Evolutionary conservation across 306 rosid species (phyloP).

Genomic region (Lupinus albus): DNA sequence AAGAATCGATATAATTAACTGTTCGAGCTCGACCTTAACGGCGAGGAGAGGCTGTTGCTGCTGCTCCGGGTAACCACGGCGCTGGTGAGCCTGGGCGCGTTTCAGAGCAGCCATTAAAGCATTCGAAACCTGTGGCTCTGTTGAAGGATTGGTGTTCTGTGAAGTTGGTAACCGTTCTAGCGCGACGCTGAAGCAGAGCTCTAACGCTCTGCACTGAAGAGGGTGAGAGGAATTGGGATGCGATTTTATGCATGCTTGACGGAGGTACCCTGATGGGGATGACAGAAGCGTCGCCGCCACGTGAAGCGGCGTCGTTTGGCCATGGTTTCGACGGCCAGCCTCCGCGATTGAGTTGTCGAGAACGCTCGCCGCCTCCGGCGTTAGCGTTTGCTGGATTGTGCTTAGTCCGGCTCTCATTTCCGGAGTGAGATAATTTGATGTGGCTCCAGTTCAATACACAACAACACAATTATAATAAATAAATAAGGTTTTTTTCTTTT

Average conservation of each 20-base stretch:
- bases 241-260: slow-evolving; percentile 94
- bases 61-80: slow-evolving; percentile 94
- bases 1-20: slow-evolving; percentile 86
- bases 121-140: slow-evolving; percentile 89
- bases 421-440: background rate
- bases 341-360: slow-evolving; percentile 89
- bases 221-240: slow-evolving; percentile 97
- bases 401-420: slow-evolving; percentile 97
- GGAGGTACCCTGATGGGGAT: slow-evolving; percentile 77
- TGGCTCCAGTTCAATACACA: background rate
- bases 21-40: slow-evolving; percentile 91
- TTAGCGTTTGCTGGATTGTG: slow-evolving; percentile 95
- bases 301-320: slow-evolving; percentile 94
- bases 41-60: slow-evolving; percentile 96
- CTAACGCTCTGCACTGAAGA: slow-evolving; percentile 93
- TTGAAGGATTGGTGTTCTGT: slow-evolving; percentile 61
- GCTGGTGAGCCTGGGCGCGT: slow-evolving; percentile 97
- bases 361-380: slow-evolving; percentile 95
- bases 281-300: slow-evolving; percentile 87
- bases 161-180: slow-evolving; percentile 88
- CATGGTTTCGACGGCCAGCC: slow-evolving; percentile 88
- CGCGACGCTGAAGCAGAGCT: slow-evolving; percentile 95
- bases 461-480: slow-evolving; percentile 5
- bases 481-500: background rate
- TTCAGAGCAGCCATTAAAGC: slow-evolving; percentile 94